These are phyloP conservation scores for Sodiomyces alkalinus DNA, from an alignment of 2,329 filamentous ascomycete species.

Conservation along the genomic window DNA sequence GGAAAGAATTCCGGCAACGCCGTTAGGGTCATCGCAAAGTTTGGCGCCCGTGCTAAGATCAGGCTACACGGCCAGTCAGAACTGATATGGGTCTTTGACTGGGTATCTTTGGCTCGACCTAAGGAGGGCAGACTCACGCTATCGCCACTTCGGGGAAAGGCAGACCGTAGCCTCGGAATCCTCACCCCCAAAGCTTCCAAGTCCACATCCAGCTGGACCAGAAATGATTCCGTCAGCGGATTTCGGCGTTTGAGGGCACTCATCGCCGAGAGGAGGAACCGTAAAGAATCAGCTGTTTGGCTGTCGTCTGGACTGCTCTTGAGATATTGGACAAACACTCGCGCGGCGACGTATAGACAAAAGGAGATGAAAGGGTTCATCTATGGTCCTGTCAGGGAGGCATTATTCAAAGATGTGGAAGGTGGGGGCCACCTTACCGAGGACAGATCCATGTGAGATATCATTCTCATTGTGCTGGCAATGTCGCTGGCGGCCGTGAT, in stretches of 20 bases:
- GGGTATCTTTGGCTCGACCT: too few species aligned
- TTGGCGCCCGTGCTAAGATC: too few species aligned
- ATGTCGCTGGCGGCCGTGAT: constrained; percentile 90
- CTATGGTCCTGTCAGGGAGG: constrained; percentile 28
- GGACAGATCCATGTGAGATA: constrained; percentile 77
- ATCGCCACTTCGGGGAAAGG: constrained; percentile 37
- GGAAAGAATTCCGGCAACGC: too few species aligned
- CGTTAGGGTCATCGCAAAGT: too few species aligned
- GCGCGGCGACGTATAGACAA: constrained; percentile 86
- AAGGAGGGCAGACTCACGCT: constrained; percentile 28
- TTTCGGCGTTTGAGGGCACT: constrained; percentile 77
- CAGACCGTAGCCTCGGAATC: constrained; percentile 39
- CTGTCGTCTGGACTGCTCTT: constrained; percentile 81
- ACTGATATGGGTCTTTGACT: too few species aligned
- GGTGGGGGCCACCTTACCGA: too few species aligned
- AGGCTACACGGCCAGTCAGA: too few species aligned
- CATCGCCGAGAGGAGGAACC: constrained; percentile 84
- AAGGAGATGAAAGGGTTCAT: constrained; percentile 95
- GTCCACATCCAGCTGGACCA: constrained; percentile 87
- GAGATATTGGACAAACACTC: constrained; percentile 93
- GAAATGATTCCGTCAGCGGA: constrained; percentile 83
- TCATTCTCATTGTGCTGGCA: constrained; percentile 86
- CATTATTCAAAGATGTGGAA: constrained; percentile 1
- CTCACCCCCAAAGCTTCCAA: constrained; percentile 56
- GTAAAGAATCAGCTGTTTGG: constrained; percentile 64